Conservation (phyloP, 2,329 filamentous ascomycete genomes). For the Clathrospora elynae region DNA sequence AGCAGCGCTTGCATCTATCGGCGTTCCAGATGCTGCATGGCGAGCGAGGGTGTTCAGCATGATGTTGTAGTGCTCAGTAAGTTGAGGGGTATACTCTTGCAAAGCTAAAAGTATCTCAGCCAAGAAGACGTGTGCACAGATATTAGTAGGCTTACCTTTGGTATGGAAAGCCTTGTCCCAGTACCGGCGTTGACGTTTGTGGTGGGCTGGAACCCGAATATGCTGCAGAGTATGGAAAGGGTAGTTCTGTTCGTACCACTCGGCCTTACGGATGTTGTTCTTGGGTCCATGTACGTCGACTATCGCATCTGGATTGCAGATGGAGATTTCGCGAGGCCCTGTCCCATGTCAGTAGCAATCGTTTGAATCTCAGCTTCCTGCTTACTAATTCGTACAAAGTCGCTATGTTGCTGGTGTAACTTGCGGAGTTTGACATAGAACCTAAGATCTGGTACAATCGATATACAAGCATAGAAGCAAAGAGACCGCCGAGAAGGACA, state of each 20-base stretch:
- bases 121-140: neutral
- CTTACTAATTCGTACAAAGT: conserved; percentile 29
- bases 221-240: conserved; percentile 27
- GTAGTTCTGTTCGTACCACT: conserved; percentile 31
- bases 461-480: conserved; percentile 14
- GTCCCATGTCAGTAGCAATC: neutral
- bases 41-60: conserved; percentile 1
- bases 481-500: conserved; percentile 2
- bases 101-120: neutral
- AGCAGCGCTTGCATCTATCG: conserved; percentile 11
- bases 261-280: conserved; percentile 28
- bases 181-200: conserved; percentile 27
- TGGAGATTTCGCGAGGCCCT: conserved; percentile 32
- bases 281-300: conserved; percentile 24
- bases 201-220: conserved; percentile 27
- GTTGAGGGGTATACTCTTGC: neutral
- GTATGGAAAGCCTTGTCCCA: conserved; percentile 38
- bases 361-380: conserved; percentile 1
- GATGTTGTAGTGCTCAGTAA: conserved; percentile 6
- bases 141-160: conserved; percentile 16
- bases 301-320: conserved; percentile 28
- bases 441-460: conserved; percentile 16
- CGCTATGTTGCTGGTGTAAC: conserved; percentile 21
- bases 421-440: conserved; percentile 17
- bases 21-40: neutral